A percentile compares a stretch with the other conserved stretches of the same genome.
These are phyloP conservation scores for Mallotus nudiflorus DNA, from an alignment of 345 rosid genomes.

Conservation along the genomic window DNA sequence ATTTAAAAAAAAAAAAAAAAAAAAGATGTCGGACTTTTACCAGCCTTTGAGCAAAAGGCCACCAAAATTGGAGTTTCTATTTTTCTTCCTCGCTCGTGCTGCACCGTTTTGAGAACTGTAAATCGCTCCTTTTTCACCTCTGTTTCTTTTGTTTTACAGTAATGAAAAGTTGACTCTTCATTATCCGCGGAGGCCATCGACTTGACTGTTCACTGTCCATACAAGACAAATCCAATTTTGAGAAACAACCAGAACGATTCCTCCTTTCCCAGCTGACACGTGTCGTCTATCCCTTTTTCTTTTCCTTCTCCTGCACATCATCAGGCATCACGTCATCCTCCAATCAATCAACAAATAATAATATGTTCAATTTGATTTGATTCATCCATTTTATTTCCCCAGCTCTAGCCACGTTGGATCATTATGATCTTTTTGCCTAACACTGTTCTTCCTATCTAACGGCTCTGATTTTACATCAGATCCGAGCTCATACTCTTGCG, in stretches of 20 bases:
- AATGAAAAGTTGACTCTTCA: background rate
- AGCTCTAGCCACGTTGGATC: conserved; percentile 66
- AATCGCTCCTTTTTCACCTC: background rate
- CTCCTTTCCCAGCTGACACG: background rate
- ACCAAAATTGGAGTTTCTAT: too few relatives aligned
- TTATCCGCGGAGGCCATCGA: background rate
- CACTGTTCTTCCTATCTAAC: conserved; percentile 36
- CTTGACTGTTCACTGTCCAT: background rate
- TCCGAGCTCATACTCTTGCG: conserved; percentile 26
- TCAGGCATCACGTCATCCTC: background rate
- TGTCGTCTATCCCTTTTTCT: background rate
- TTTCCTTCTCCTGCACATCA: background rate
- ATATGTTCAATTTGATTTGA: background rate
- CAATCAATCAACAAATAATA: background rate
- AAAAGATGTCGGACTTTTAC: too few relatives aligned
- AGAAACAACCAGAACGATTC: background rate
- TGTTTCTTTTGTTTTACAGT: too few relatives aligned
- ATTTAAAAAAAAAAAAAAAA: too few relatives aligned
- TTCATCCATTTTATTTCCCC: conserved; percentile 41
- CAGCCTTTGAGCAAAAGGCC: too few relatives aligned
- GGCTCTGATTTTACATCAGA: conserved; percentile 63
- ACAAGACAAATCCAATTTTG: background rate
- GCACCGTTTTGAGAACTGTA: background rate
- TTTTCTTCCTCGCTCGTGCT: background rate
- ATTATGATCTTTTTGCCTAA: conserved; percentile 31